Conservation (phyloP, 2,329 filamentous ascomycete genomes). For the Pseudogymnoascus destructans region DNA sequence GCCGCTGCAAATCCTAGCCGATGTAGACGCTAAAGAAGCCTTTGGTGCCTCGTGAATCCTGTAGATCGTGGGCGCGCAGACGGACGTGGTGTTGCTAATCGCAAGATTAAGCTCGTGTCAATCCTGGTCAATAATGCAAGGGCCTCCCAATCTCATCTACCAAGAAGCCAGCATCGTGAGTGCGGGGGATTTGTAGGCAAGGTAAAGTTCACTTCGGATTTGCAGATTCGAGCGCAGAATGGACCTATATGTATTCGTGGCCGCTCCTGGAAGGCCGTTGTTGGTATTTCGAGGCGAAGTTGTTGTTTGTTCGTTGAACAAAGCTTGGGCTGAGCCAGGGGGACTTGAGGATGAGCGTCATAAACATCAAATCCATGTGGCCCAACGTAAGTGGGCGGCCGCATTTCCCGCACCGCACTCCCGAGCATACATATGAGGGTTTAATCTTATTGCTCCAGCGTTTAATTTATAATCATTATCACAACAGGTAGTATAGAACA, state of each 20-base stretch:
- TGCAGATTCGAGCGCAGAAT: neutral
- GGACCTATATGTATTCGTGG: neutral
- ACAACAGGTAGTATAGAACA: neutral
- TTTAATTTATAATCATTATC: neutral
- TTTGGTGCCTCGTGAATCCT: neutral
- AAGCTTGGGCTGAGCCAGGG: conserved; percentile 1
- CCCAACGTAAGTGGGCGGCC: conserved; percentile 5
- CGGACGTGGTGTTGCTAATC: conserved; percentile 3
- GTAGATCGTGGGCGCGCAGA: neutral
- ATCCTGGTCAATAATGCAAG: conserved; percentile 4
- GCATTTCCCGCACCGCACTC: neutral
- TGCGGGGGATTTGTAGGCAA: neutral
- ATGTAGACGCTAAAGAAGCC: neutral
- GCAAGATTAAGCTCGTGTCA: conserved; percentile 9
- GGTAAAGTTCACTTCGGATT: neutral
- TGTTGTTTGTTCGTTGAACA: conserved; percentile 2
- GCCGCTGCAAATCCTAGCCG: neutral
- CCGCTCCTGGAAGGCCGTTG: neutral
- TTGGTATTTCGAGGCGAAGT: conserved; percentile 1
- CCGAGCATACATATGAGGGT: neutral
- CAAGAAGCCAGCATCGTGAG: neutral
- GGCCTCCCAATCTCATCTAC: conserved; percentile 4
- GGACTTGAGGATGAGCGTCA: conserved; percentile 6
- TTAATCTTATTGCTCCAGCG: neutral
- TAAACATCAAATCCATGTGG: conserved; percentile 9